A percentile compares a stretch with the other conserved stretches of the same genome.
Conservation (phyloP, 768 basidiomycete genomes). For the Kwoniella botswanensis region DNA sequence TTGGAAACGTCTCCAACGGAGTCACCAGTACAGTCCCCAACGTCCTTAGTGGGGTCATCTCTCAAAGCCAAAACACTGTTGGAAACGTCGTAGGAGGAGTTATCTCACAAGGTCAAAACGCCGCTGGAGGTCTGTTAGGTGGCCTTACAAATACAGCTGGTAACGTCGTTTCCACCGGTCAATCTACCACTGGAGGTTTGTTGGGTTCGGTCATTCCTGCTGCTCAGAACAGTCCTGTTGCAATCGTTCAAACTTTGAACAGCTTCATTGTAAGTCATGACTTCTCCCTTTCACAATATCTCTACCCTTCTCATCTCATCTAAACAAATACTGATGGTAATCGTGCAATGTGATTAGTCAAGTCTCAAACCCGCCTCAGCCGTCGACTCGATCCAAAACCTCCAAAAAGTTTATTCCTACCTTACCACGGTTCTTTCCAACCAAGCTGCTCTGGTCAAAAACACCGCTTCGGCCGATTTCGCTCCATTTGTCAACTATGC, state of each 20-base stretch:
- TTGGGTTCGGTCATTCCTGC: conserved; percentile 4
- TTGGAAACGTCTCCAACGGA: conserved; percentile 13
- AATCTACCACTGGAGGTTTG: conserved; percentile 3
- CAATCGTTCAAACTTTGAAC: conserved; percentile 15
- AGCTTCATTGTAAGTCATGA: conserved; percentile 14
- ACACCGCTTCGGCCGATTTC: conserved; percentile 19
- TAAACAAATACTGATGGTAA: not conserved
- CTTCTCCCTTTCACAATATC: not conserved
- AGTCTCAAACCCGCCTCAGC: conserved; percentile 13
- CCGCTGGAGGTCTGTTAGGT: not conserved
- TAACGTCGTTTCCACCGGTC: conserved; percentile 4
- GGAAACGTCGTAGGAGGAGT: conserved; percentile 15
- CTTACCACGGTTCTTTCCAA: conserved; percentile 1
- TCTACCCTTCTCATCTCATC: not conserved
- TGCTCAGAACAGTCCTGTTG: conserved; percentile 8
- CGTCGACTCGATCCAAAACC: conserved; percentile 9
- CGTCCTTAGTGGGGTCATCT: conserved; percentile 1
- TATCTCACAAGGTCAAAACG: not conserved
- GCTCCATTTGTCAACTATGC: conserved; percentile 15
- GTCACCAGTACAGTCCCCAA: not conserved
- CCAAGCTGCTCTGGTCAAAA: conserved; percentile 8
- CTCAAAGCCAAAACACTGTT: conserved; percentile 5
- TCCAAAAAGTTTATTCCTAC: conserved; percentile 11
- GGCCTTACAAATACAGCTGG: not conserved
- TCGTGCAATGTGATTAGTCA: not conserved